Percentiles rank a stretch among this genome's conserved stretches.
Evolutionary conservation across 345 rosid genomes (phyloP).

Genomic region (Gynandropsis gynandra): DNA sequence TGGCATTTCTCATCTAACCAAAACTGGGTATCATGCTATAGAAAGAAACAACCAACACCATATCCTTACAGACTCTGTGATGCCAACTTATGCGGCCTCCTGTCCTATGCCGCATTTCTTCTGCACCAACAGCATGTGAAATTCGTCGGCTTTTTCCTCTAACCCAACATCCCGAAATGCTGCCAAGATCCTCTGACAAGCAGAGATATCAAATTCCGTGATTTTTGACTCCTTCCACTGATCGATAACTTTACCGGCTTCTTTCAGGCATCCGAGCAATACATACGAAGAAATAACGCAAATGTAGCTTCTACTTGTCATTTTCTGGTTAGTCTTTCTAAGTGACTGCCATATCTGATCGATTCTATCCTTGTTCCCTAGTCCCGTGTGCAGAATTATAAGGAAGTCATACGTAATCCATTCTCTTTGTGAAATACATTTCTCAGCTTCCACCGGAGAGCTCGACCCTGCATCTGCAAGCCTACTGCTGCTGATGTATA

Average conservation of each 20-base stretch:
- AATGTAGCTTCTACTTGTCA: constrained; percentile 73
- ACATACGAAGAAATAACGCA: constrained; percentile 69
- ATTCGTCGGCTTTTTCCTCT: constrained; percentile 38
- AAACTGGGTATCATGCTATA: too few species aligned
- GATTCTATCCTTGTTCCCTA: constrained; percentile 64
- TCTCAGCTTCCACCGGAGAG: constrained; percentile 55
- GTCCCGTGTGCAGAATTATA: constrained; percentile 59
- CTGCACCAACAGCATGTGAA: constrained; percentile 42
- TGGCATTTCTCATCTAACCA: too few species aligned
- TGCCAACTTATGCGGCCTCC: constrained; percentile 14
- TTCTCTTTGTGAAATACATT: constrained; percentile 61
- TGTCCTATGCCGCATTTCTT: constrained; percentile 30
- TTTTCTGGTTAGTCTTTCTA: constrained; percentile 71
- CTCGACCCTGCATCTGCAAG: constrained; percentile 37
- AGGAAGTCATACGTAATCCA: constrained; percentile 91
- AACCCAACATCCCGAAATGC: constrained; percentile 45
- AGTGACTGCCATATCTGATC: constrained; percentile 90
- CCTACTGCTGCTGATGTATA: constrained; percentile 50
- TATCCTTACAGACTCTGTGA: too few species aligned
- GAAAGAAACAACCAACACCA: not conserved
- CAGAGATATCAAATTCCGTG: constrained; percentile 50
- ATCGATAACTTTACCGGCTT: constrained; percentile 60
- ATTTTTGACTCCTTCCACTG: constrained; percentile 71
- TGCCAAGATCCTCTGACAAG: constrained; percentile 49
- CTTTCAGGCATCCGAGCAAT: constrained; percentile 64